Base-by-base conservation (phyloP, 139 green algal species). In the Haematococcus lacustris region DNA sequence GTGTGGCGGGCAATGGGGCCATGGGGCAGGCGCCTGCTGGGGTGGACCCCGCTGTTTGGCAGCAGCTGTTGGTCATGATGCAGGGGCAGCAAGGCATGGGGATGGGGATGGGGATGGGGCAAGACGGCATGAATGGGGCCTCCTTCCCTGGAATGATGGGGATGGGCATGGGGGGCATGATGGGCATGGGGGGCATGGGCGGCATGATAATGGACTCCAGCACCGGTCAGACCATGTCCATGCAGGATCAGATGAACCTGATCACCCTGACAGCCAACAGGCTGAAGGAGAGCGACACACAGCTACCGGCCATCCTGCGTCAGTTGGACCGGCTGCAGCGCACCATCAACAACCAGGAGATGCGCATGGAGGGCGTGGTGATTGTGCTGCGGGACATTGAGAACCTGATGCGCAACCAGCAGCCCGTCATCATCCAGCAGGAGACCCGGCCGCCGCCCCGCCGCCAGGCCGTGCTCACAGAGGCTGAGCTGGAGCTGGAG, bases 381-480 rank as follows among this genome's bases (percentile, higher is more conserved):
- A 73, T 76, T 33, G 79, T 81, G 57, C 71, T 85, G 67, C 75
- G 79, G 21, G 79, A 85, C 75, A 81, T 85, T 9, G 79, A 85
- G 75, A 81, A 81, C 79, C 68, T 85, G 75, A 68, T 85, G 38
- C 79, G 79, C n/a, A 85, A 85, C 75, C 79, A 85, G 75, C 75
- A 81, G 75, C 79, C 79, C 2, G 79, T 85, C 38, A 66, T 85
- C 34, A 79, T 85, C 59, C 67, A 77, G 35, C 78, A 84, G 53
- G 78, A 84, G 64, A 53, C 76, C 57, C 59, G 71, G 66, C 74
- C 69, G 5, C 21, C 23, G 51, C 62, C 62, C 30, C 62, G 70
- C 3, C 51, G 75, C 25, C 50, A 39, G 26, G 38, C 39, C 28
- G 73, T 70, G 38, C 64, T 80, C 3, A 76, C 74, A 32, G 79